These are phyloP conservation scores for Colletotrichum tofieldiae DNA, from an alignment of 2,329 filamentous ascomycete species.

Conservation along the genomic window DNA sequence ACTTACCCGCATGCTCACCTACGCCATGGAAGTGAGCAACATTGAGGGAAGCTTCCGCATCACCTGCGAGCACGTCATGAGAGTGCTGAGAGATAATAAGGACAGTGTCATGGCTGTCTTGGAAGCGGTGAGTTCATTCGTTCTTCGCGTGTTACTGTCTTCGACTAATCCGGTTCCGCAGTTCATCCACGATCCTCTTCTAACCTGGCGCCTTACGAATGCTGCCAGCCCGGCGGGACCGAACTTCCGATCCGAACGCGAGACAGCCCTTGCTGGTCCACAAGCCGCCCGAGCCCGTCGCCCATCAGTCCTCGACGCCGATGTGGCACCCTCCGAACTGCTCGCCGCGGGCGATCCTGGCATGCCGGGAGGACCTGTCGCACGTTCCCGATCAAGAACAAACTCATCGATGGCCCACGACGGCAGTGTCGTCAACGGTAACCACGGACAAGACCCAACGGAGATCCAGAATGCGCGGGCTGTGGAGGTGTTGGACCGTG, in stretches of 20 bases:
- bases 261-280: conserved; percentile 66
- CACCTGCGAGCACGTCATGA: conserved; percentile 98
- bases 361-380: conserved; percentile 62
- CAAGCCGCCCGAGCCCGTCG: conserved; percentile 71
- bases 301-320: conserved; percentile 78
- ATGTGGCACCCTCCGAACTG: conserved; percentile 72
- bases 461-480: conserved; percentile 96
- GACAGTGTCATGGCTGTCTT: conserved; percentile 98
- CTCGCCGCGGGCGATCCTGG: conserved; percentile 59
- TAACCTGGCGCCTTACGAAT: conserved; percentile 92
- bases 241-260: conserved; percentile 76
- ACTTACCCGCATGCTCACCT: conserved; percentile 97
- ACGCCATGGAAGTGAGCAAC: conserved; percentile 99
- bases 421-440: conserved; percentile 55
- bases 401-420: conserved; percentile 68
- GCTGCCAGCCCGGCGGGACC: conserved; percentile 75
- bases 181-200: conserved; percentile 99
- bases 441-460: conserved; percentile 60
- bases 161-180: conserved; percentile 56
- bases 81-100: conserved; percentile 95
- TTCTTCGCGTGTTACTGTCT: conserved; percentile 16
- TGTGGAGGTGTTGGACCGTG: conserved; percentile 89
- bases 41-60: conserved; percentile 99
- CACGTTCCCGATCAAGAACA: conserved; percentile 70
- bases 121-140: conserved; percentile 83